Evolutionary conservation across 2,329 filamentous ascomycete genomes (phyloP).

Genomic region (Dactylellina cionopaga): DNA sequence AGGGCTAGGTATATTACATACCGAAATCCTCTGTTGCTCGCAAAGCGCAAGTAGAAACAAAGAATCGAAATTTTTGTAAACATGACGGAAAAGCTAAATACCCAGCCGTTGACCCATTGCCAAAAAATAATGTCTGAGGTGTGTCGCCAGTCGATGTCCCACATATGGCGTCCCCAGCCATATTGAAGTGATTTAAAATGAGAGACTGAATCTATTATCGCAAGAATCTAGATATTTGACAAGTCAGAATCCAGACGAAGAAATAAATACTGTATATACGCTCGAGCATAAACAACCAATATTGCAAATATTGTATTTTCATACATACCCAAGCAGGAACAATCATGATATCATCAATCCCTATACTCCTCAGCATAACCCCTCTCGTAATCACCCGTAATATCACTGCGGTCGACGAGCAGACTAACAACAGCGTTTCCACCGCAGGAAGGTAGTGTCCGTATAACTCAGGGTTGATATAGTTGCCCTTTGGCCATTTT

Average conservation of each 20-base stretch:
- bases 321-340: slow-evolving; percentile 42
- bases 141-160: slow-evolving; percentile 46
- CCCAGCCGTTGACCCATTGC: slow-evolving; percentile 51
- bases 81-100: slow-evolving; percentile 48
- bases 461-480: slow-evolving; percentile 38
- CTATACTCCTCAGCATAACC: slow-evolving; percentile 33
- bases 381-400: slow-evolving; percentile 36
- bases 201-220: slow-evolving; percentile 29
- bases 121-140: slow-evolving; percentile 34
- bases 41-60: slow-evolving; percentile 46
- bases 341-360: slow-evolving; percentile 41
- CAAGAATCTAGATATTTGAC: slow-evolving; percentile 36
- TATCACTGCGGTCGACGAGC: slow-evolving; percentile 32
- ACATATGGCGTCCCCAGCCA: slow-evolving; percentile 50
- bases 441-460: slow-evolving; percentile 38
- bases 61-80: slow-evolving; percentile 48
- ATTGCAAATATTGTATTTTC: neutral
- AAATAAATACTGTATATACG: too few species aligned
- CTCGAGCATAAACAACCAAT: too few species aligned
- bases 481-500: slow-evolving; percentile 46
- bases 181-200: slow-evolving; percentile 42
- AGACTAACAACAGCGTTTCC: slow-evolving; percentile 21
- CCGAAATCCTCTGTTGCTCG: slow-evolving; percentile 28
- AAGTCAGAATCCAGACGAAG: too few species aligned
- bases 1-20: slow-evolving; percentile 36